These are phyloP conservation scores for Nannochloropsis salina DNA, from an alignment of 108 stramenopile genomes.

Conservation along the genomic window DNA sequence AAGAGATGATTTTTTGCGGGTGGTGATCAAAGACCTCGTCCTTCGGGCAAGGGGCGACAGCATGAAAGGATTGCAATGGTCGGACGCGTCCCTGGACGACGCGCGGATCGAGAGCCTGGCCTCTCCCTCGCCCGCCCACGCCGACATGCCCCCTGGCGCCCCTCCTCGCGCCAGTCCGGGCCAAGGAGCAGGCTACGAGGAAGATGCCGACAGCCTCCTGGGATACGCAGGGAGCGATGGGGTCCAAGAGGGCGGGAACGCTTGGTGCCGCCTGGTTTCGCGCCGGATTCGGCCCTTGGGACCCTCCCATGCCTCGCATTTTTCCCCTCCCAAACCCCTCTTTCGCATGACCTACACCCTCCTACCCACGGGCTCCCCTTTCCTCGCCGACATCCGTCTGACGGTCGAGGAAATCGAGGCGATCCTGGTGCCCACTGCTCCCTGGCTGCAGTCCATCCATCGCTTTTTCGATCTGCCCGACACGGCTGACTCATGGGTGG, in stretches of 20 bases:
- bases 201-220: not conserved
- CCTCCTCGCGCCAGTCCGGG: not conserved
- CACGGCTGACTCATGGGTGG: constrained; percentile 12
- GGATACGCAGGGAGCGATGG: no score
- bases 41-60: not conserved
- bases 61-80: not conserved
- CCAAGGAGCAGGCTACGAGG: not conserved
- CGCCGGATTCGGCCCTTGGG: not conserved
- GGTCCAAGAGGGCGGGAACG: not conserved
- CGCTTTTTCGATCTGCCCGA: not conserved
- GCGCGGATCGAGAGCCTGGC: not conserved
- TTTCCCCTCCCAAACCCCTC: not conserved
- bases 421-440: not conserved
- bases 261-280: not conserved
- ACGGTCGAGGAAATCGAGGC: not conserved
- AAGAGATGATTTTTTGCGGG: not conserved
- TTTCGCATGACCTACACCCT: not conserved
- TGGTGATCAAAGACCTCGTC: not conserved
- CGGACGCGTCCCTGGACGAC: not conserved
- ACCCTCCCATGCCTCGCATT: not conserved
- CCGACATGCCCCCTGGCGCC: not conserved
- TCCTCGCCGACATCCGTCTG: constrained; percentile 16
- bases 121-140: not conserved
- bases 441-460: not conserved
- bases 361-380: not conserved